Conservation (phyloP, 2,329 filamentous ascomycete species). For the Colletotrichum agaves region DNA sequence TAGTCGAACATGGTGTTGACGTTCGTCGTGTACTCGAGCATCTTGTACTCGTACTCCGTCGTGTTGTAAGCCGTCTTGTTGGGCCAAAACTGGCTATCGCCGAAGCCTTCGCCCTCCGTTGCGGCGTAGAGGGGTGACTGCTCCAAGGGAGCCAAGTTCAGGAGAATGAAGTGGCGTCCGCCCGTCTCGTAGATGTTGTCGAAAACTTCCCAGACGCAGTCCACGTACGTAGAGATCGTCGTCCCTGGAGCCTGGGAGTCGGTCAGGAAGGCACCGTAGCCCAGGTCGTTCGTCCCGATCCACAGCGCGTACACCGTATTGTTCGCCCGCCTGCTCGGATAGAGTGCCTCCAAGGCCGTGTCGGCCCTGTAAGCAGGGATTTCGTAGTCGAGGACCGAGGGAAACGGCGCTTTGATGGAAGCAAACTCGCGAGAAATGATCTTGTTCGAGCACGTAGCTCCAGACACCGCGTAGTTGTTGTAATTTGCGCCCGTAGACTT, state of each 20-base stretch:
- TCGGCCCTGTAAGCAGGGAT: conserved; percentile 67
- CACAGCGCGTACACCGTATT: conserved; percentile 80
- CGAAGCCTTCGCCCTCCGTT: conserved; percentile 53
- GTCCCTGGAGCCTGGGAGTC: conserved; percentile 70
- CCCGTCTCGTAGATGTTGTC: conserved; percentile 73
- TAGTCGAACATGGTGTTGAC: conserved; percentile 62
- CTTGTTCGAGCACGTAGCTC: conserved; percentile 78
- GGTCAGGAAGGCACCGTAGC: conserved; percentile 71
- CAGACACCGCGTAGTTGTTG: conserved; percentile 78
- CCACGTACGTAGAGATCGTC: conserved; percentile 71
- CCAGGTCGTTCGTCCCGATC: conserved; percentile 86
- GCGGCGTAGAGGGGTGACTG: conserved; percentile 73
- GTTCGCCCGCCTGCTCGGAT: conserved; percentile 56
- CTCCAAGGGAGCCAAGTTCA: conserved; percentile 76
- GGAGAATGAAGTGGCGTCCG: conserved; percentile 76
- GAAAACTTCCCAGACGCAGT: conserved; percentile 74
- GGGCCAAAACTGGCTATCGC: conserved; percentile 57
- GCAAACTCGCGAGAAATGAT: conserved; percentile 67
- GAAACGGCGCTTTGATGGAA: conserved; percentile 65
- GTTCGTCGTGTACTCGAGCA: conserved; percentile 57
- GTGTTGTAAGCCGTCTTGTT: conserved; percentile 59
- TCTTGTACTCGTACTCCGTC: conserved; percentile 57
- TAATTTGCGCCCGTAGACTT: conserved; percentile 66
- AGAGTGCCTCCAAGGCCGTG: conserved; percentile 53
- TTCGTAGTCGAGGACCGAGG: conserved; percentile 71